Percentiles rank a stretch among this genome's conserved stretches.
Evolutionary conservation across 176 grass and related monocot genomes (phyloP).

Genomic region (Avena atlantica): DNA sequence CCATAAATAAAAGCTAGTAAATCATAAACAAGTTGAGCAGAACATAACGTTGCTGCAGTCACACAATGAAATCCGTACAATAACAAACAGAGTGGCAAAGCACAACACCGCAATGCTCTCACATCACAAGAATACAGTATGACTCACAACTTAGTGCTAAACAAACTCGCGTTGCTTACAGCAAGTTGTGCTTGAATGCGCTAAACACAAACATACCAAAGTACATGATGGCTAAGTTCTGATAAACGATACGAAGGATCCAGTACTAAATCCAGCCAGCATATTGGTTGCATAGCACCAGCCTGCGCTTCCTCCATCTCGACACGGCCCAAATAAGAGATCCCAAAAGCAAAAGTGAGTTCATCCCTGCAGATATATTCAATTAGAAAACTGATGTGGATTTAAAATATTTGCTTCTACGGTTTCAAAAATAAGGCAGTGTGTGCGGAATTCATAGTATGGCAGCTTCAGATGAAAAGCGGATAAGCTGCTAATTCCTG

Average conservation of each 20-base stretch:
- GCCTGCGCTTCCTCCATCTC: neutral
- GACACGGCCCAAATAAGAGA: neutral
- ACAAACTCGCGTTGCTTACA: neutral
- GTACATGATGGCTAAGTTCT: neutral
- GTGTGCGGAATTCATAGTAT: neutral
- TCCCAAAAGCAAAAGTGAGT: neutral
- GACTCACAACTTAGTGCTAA: neutral
- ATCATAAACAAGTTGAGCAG: neutral
- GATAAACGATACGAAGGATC: neutral
- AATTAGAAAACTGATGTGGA: neutral
- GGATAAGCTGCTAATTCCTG: conserved; percentile 5
- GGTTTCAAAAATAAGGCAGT: neutral
- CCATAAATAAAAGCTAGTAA: too few relatives aligned
- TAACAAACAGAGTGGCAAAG: neutral
- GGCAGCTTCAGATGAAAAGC: neutral
- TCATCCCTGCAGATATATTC: neutral
- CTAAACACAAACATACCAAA: neutral
- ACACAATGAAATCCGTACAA: neutral
- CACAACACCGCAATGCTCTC: neutral
- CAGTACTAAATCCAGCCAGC: neutral
- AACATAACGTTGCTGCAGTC: neutral
- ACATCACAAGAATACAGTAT: neutral
- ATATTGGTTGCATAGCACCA: neutral
- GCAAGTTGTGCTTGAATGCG: neutral
- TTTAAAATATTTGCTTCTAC: neutral